Base-by-base conservation (phyloP, 2,329 filamentous ascomycete genomes). In the Penicillium oxalicum region DNA sequence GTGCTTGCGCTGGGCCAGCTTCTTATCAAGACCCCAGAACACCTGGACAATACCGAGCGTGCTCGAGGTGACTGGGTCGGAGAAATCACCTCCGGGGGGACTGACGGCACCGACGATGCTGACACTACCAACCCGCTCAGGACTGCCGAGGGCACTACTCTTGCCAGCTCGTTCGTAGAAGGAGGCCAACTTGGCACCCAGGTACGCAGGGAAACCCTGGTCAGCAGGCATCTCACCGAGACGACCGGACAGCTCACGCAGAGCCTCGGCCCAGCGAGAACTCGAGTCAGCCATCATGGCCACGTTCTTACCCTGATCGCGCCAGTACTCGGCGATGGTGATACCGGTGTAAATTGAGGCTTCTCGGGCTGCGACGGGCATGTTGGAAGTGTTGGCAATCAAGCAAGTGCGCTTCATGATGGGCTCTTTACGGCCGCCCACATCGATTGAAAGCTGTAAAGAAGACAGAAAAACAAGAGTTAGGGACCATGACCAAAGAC, bases 251-350 rank as follows among this genome's bases (percentile, higher is more conserved):
- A 98, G 85, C 73, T 98, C 93, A 87, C 93, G 90, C 69, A 98
- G 82, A 67, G 93, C 93, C 77, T 98, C 93, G 56, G 93, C 93
- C 93, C 93, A 98, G 58, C 93, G 90, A 46, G 93, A 98, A 45
- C 91, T 87, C 12, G 93, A 97, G 74, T 98, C 93, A 56, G 93
- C 93, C 93, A 98, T 98, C 93, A 98, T 98, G 62, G 93, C 91
- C 35, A 98, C 93, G 69, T 95, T 81, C 73, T 97, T 91, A 56
- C 93, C 93, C 73, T 95, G 89, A 66, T 98, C 93, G 59, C 93
- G 82, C 78, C 97, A 97, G 66, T 98, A 98, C 69, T 98, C 93
- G 37, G 89, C 88, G 0, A 96, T 86, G 0, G 89, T 95, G 57
- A 96, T 95, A 67, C 83, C 93, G 3, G 93, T 98, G 75, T 98